Evolutionary conservation across 2,329 filamentous ascomycete genomes (phyloP), one percentile per base, ranked within the genome.

Genomic region (Pleoardoris graminearum): DNA sequence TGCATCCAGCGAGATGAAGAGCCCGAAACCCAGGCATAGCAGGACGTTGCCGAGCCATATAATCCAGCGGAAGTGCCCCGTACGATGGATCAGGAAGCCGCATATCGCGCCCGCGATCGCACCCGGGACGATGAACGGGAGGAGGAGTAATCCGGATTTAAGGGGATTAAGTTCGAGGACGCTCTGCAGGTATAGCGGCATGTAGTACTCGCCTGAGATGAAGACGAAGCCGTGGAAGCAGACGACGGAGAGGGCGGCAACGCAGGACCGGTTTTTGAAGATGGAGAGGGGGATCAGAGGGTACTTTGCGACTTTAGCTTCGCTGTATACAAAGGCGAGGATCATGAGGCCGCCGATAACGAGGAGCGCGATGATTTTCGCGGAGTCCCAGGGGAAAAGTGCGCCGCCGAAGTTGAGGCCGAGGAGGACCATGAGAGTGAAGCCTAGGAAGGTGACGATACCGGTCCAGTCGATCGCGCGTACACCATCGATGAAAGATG

Each of bases 101-200:
- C 72, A 71, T 0, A 75, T 33, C 3, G 82, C 74, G 29, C 76
- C 79, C 1, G 74, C 67, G 7, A 76, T 53, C 1, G 80, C 77
- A 51, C 78, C 76, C 0, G 70, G 67, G 3, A 76, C 56, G 16
- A 71, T 83, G 35, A 86, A 81, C 0, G 88, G 86, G 0, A 90
- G 76, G 2, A 88, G 77, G 11, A 87, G 79, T 0, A 87, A 59
- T 61, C 79, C 80, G 0, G 84, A 88, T n/a, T 77, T 76, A 29
- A 88, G 74, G 0, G 86, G 84, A 0, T 79, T 79, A 1, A 82
- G 83, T 45, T 80, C 79, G 2, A 86, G 79, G 0, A 86, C 87
- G 2, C 85, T 81, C 67, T 92, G 89, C 48, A 90, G 86, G 71
- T 87, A 91, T 0, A 91, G 77, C 0, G 89, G 89, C 22, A 91